Evolutionary conservation across 2,329 filamentous ascomycete species (phyloP).

Genomic region (Alternaria novae-zelandiae): DNA sequence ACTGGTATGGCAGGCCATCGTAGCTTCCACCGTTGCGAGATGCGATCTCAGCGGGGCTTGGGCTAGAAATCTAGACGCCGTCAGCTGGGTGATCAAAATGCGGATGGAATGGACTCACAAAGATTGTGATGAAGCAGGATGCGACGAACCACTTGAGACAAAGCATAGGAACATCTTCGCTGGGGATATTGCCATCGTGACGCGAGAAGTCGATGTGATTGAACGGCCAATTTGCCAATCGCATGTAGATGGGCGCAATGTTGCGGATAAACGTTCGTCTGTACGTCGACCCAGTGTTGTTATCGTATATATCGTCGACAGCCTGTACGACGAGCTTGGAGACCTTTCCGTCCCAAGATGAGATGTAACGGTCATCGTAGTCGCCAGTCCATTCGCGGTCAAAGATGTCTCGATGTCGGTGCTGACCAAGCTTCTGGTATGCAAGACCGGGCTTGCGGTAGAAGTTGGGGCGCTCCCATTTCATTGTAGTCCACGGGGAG

Average conservation of each 20-base stretch:
- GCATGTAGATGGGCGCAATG: constrained; percentile 32
- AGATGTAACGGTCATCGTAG: constrained; percentile 42
- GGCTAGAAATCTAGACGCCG: constrained; percentile 27
- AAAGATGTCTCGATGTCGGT: constrained; percentile 34
- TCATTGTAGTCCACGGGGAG: constrained; percentile 26
- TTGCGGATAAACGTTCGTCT: constrained; percentile 41
- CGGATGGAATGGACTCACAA: constrained; percentile 22
- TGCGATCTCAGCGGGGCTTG: constrained; percentile 17
- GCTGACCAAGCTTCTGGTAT: constrained; percentile 29
- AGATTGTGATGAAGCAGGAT: constrained; percentile 29
- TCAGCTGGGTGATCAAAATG: not conserved
- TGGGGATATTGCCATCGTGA: constrained; percentile 24
- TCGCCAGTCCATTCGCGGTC: constrained; percentile 34
- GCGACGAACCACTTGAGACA: constrained; percentile 40
- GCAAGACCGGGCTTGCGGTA: constrained; percentile 34
- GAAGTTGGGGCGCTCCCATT: constrained; percentile 31
- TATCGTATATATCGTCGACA: constrained; percentile 41
- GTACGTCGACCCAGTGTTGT: constrained; percentile 33
- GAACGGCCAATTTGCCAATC: constrained; percentile 42
- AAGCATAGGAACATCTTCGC: constrained; percentile 32
- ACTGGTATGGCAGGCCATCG: constrained; percentile 36
- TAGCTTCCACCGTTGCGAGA: constrained; percentile 33
- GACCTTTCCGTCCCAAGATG: constrained; percentile 36
- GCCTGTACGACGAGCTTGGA: constrained; percentile 41
- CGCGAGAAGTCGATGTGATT: constrained; percentile 33